A percentile compares a stretch with the other conserved stretches of the same genome.
These are phyloP conservation scores for Ceraceosorus guamensis DNA, from an alignment of 1,284 basidiomycete species.

Conservation along the genomic window DNA sequence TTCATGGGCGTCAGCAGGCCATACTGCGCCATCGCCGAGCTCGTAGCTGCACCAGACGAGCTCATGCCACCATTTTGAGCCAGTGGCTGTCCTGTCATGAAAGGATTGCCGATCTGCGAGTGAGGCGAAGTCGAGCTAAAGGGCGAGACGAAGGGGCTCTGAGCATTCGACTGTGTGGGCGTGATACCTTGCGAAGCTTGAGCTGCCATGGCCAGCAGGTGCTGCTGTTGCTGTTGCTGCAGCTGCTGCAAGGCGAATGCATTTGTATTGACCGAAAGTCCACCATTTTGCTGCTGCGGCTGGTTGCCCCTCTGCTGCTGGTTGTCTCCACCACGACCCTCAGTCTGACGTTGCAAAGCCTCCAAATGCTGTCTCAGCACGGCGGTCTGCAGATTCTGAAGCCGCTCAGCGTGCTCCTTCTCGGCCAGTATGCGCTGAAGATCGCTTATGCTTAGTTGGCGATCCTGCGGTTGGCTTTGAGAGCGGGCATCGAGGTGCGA, in stretches of 20 bases:
- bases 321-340: constrained; percentile 2
- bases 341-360: constrained; percentile 19
- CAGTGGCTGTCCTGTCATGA: constrained; percentile 2
- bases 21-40: constrained; percentile 29
- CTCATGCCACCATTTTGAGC: not conserved
- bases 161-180: constrained; percentile 4
- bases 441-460: constrained; percentile 24
- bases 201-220: constrained; percentile 13
- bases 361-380: constrained; percentile 37
- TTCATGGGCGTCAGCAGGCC: constrained; percentile 36
- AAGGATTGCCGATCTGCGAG: constrained; percentile 5
- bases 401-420: constrained; percentile 29
- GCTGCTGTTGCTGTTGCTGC: constrained; percentile 21
- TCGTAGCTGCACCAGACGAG: no score
- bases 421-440: constrained; percentile 30
- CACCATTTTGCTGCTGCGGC: constrained; percentile 6
- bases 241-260: constrained; percentile 15
- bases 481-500: no score
- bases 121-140: constrained; percentile 7
- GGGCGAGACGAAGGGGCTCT: constrained; percentile 2
- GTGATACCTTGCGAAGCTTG: not conserved
- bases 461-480: not conserved
- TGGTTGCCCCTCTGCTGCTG: constrained; percentile 10
- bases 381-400: constrained; percentile 37
- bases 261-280: constrained; percentile 6